Evolutionary conservation across 305 asterid species (phyloP).

Genomic region (Rubia peregrina): DNA sequence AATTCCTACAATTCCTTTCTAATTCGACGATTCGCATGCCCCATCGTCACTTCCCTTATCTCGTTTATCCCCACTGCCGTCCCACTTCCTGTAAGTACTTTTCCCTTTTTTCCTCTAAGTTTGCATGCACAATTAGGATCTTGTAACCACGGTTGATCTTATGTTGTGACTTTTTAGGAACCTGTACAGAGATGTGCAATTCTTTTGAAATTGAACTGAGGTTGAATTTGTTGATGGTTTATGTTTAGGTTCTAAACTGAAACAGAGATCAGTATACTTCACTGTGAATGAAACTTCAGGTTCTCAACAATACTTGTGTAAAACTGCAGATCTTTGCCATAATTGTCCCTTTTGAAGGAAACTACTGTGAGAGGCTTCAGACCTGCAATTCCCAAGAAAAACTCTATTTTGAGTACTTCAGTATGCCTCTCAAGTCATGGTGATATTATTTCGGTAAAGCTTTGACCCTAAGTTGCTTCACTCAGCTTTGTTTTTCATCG

Average conservation of each 20-base stretch:
- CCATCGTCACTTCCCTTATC: too few relatives aligned
- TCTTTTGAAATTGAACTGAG: too few relatives aligned
- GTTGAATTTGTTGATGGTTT: too few relatives aligned
- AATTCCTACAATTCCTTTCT: too few relatives aligned
- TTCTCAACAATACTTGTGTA: constrained; percentile 13
- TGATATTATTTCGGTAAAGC: constrained; percentile 60
- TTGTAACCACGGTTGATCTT: too few relatives aligned
- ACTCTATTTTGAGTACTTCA: constrained; percentile 35
- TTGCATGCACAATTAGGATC: too few relatives aligned
- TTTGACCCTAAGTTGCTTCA: constrained; percentile 6
- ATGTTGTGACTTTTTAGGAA: too few relatives aligned
- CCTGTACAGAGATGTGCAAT: too few relatives aligned
- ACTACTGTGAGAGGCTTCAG: constrained; percentile 58
- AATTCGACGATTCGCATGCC: too few relatives aligned
- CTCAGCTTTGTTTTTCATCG: constrained; percentile 5
- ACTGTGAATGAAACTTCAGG: not conserved
- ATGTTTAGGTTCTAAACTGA: not conserved
- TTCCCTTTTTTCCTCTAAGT: too few relatives aligned
- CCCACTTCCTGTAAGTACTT: too few relatives aligned
- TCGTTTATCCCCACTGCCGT: too few relatives aligned
- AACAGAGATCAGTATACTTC: not conserved
- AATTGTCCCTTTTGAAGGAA: constrained; percentile 70
- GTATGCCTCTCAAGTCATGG: constrained; percentile 66
- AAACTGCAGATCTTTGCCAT: constrained; percentile 76
- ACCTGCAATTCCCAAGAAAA: constrained; percentile 42